A percentile compares a stretch with the other conserved stretches of the same genome.
Evolutionary conservation across 768 basidiomycete genomes (phyloP).

Genomic region (Heimioporus sp.): DNA sequence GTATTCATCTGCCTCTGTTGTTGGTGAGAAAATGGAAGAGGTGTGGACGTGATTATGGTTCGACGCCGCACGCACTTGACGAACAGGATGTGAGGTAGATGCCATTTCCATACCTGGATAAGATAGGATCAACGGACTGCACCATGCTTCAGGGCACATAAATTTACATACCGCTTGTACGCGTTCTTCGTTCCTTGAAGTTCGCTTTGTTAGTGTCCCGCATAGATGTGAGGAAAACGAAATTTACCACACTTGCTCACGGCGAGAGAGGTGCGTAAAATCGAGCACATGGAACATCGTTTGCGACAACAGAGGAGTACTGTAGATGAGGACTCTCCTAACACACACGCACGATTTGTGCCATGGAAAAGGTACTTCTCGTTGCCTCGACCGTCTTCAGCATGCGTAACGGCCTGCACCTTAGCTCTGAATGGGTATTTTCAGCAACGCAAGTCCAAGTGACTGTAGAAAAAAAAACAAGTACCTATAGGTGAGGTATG

Average conservation of each 20-base stretch:
- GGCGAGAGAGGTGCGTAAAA: constrained; percentile 10
- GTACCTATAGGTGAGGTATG: constrained; percentile 12
- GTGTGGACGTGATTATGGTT: too few species aligned
- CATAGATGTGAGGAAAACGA: neutral
- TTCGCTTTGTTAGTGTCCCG: neutral
- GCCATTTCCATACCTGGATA: constrained; percentile 9
- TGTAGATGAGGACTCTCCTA: constrained; percentile 12
- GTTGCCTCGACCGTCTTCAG: constrained; percentile 8
- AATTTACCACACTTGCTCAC: constrained; percentile 10
- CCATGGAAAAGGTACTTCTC: constrained; percentile 12
- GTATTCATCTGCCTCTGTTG: too few species aligned
- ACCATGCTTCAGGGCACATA: too few species aligned
- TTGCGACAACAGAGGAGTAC: constrained; percentile 3
- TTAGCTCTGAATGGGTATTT: neutral
- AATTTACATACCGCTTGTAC: constrained; percentile 12
- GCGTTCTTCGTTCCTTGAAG: constrained; percentile 12
- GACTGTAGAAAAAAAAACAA: too few species aligned
- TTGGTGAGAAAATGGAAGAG: too few species aligned
- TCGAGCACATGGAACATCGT: constrained; percentile 12
- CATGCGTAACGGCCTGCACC: constrained; percentile 4
- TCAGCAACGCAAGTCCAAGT: neutral
- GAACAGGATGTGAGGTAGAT: constrained; percentile 15
- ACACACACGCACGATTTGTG: constrained; percentile 13
- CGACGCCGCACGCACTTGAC: constrained; percentile 6
- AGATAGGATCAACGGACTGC: too few species aligned